phyloP scores from a whole-genome alignment of 768 basidiomycete species.

The Tulasnella sp. region DNA sequence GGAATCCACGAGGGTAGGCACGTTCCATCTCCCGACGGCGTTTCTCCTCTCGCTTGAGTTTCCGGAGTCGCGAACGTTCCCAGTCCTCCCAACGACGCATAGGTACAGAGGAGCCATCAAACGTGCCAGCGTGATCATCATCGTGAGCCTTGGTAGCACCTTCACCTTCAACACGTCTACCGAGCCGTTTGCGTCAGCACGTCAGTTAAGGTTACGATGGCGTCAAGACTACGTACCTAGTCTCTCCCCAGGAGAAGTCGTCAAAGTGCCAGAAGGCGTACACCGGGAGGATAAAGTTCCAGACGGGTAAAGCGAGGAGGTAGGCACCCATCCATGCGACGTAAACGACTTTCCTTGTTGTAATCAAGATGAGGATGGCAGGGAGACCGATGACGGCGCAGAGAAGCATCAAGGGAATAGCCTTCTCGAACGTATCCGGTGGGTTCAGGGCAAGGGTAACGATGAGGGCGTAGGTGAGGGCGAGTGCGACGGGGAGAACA shows the following conservation, averaged over 20 bases:
- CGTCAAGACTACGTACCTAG: constrained; percentile 55
- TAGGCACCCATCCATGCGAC: constrained; percentile 98
- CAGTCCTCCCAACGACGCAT: constrained; percentile 99
- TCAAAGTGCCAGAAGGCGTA: constrained; percentile 99
- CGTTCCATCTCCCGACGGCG: constrained; percentile 78
- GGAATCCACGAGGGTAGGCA: constrained; percentile 56
- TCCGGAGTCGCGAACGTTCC: constrained; percentile 92
- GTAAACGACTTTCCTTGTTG: constrained; percentile 91
- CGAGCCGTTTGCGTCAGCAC: neutral
- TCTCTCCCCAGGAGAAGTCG: constrained; percentile 99
- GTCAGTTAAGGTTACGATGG: constrained; percentile 27
- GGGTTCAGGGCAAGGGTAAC: constrained; percentile 75
- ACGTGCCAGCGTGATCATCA: constrained; percentile 49
- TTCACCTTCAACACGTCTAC: constrained; percentile 94
- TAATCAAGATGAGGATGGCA: constrained; percentile 85
- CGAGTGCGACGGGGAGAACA: constrained; percentile 90
- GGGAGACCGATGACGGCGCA: constrained; percentile 90
- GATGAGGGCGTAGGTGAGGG: constrained; percentile 83
- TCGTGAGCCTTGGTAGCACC: constrained; percentile 73
- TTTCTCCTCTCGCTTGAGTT: constrained; percentile 81
- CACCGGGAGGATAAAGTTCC: constrained; percentile 91
- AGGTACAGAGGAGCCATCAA: constrained; percentile 64
- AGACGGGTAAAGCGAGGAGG: constrained; percentile 84
- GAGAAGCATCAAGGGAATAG: constrained; percentile 88
- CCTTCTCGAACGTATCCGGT: constrained; percentile 80